phyloP scores from a whole-genome alignment of 768 basidiomycete genomes.

The Trametes maxima region DNA sequence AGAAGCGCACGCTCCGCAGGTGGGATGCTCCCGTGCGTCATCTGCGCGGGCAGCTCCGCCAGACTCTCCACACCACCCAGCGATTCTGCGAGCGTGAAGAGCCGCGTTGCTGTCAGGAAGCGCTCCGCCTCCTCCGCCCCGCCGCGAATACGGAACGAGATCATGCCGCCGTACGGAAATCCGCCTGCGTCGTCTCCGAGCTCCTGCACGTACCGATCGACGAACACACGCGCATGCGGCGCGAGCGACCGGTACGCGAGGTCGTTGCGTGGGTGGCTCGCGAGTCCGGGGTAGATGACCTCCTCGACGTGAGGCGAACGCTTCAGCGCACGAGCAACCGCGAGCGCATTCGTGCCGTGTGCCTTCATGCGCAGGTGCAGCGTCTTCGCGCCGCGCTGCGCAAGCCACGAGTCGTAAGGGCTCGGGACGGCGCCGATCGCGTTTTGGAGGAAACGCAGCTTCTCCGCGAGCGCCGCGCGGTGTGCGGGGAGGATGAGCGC shows the following conservation, averaged over 20 bases:
- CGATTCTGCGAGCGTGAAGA: conserved; percentile 86
- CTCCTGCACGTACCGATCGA: conserved; percentile 42
- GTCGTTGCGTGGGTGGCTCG: conserved; percentile 63
- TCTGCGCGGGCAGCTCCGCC: conserved; percentile 82
- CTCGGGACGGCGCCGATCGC: conserved; percentile 84
- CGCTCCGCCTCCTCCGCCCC: conserved; percentile 55
- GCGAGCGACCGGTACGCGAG: conserved; percentile 65
- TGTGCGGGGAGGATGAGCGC: conserved; percentile 69
- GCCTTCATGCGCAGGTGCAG: conserved; percentile 85
- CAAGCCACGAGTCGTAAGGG: conserved; percentile 88
- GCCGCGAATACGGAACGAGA: conserved; percentile 67
- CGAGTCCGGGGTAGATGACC: conserved; percentile 87
- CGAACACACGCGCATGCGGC: conserved; percentile 69
- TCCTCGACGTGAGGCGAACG: conserved; percentile 62
- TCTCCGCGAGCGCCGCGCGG: conserved; percentile 48
- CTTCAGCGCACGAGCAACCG: conserved; percentile 65
- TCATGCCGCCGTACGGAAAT: conserved; percentile 91
- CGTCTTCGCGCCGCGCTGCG: conserved; percentile 90
- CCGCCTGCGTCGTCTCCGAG: conserved; percentile 45
- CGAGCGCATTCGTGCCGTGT: conserved; percentile 83
- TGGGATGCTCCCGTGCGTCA: conserved; percentile 87
- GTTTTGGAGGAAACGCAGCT: conserved; percentile 87
- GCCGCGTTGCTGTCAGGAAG: conserved; percentile 64
- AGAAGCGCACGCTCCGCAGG: conserved; percentile 62
- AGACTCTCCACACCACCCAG: conserved; percentile 93